These are phyloP conservation scores for Stachybotrys echinatus DNA, from an alignment of 2,329 filamentous ascomycete genomes.

Conservation along the genomic window DNA sequence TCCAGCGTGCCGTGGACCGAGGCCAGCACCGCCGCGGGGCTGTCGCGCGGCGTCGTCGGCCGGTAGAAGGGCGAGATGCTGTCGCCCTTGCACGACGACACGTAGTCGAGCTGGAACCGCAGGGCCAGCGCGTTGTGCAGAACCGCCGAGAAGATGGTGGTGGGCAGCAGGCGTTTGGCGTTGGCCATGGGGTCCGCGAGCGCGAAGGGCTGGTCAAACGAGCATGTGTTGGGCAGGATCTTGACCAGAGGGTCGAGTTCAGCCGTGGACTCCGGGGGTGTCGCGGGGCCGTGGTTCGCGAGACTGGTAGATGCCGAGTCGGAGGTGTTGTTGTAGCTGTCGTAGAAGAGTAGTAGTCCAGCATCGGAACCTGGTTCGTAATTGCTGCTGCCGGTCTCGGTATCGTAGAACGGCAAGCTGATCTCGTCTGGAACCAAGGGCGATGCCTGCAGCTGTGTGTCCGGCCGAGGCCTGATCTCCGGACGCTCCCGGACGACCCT, in stretches of 20 bases:
- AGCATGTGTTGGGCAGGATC: background rate
- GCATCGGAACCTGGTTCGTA: too few species aligned
- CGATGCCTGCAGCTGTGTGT: too few species aligned
- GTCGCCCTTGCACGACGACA: constrained; percentile 9
- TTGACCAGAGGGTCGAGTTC: background rate
- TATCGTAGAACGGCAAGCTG: too few species aligned
- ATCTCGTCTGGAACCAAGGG: too few species aligned
- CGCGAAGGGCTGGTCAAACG: background rate
- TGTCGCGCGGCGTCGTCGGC: background rate
- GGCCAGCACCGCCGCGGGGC: constrained; percentile 6
- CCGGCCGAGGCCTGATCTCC: too few species aligned
- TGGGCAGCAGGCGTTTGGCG: constrained; percentile 10
- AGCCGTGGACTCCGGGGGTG: background rate
- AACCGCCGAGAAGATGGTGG: constrained; percentile 12
- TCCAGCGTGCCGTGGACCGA: background rate
- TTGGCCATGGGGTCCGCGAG: constrained; percentile 10
- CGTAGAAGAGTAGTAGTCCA: too few species aligned
- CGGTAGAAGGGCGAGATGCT: constrained; percentile 17
- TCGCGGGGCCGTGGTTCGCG: constrained; percentile 2
- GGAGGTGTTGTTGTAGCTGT: too few species aligned
- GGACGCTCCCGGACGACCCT: background rate
- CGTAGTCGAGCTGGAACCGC: constrained; percentile 5
- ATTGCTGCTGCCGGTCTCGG: too few species aligned
- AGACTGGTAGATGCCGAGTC: too few species aligned
- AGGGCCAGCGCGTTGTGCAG: constrained; percentile 15